Base-by-base conservation (phyloP, 257 asterid species). In the Nicotiana tomentosiformis region DNA sequence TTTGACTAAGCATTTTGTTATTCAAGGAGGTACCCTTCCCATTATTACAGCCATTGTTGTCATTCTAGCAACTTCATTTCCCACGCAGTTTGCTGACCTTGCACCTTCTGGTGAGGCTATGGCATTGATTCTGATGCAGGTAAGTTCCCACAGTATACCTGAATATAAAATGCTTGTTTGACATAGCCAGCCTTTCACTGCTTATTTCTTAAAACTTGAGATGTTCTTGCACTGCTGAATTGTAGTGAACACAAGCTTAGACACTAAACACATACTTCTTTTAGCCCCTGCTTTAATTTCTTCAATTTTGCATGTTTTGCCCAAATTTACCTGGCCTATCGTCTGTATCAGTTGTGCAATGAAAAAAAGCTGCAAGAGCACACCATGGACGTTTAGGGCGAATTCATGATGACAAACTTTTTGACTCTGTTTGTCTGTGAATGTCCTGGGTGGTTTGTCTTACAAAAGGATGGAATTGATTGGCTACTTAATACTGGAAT, bases 21-120 rank as follows among this genome's bases (percentile, higher is more conserved):
- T 95, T 74, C 92, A 86, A 90, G 99, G 99, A 77, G 99, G 98
- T 68, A 88, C 77, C 84, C 95, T 93, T 86, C 99, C 99, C 35
- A 94, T 89, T 66, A 81, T 93, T 81, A 95, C 99, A 4, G 98
- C 97, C 30, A 91, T 93, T 4, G 92, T 91, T 67, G 97, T 95
- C 78, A 29, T 91, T 86, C 86, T 95, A 66, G 99, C 99, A 67
- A 93, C 99, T 4, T 61, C 81, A 6, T 89, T 95, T 78, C 98
- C 99, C 4, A 87, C 83, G 62, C 94, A 90, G 87, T 93, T 95
- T 85, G 89, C 93, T 16, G 87, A 91, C 84, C 95, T 95, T 39
- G 97, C 99, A 11, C 97, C 99, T 46, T 90, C 99, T 58, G 97
- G 99, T 26, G 99, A 95, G 86, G 97, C 97, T 81, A 91, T 95